A percentile compares a stretch with the other conserved stretches of the same genome.
Evolutionary conservation across 2,329 filamentous ascomycete species (phyloP).

Genomic region (Arachnomyces sp.): DNA sequence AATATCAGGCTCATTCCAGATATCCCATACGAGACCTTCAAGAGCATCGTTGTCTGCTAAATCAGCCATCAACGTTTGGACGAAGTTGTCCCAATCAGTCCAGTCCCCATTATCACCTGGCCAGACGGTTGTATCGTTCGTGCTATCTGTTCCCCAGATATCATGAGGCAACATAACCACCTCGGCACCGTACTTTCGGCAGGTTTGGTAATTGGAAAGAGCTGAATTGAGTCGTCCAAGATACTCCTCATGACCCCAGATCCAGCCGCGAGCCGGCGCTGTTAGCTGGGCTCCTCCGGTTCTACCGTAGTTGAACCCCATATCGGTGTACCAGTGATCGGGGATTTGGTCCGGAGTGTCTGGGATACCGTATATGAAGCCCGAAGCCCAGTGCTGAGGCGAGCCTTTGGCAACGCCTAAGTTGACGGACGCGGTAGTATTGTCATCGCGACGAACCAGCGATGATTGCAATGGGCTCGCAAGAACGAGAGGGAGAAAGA

Average conservation of each 20-base stretch:
- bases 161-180: slow-evolving; percentile 44
- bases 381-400: slow-evolving; percentile 32
- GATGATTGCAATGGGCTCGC: too few relatives aligned
- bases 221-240: slow-evolving; percentile 36
- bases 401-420: slow-evolving; percentile 24
- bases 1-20: slow-evolving; percentile 49
- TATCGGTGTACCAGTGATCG: slow-evolving; percentile 31
- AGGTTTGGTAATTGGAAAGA: slow-evolving; percentile 40
- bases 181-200: slow-evolving; percentile 34
- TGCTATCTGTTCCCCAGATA: slow-evolving; percentile 43
- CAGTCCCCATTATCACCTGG: slow-evolving; percentile 47
- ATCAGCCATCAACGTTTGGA: slow-evolving; percentile 32
- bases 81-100: slow-evolving; percentile 38
- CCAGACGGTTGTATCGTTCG: slow-evolving; percentile 31
- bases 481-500: too few relatives aligned
- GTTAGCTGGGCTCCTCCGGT: slow-evolving; percentile 37
- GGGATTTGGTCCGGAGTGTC: slow-evolving; percentile 33
- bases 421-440: slow-evolving; percentile 18
- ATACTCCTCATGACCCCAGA: slow-evolving; percentile 28
- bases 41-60: slow-evolving; percentile 32
- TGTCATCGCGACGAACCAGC: neutral
- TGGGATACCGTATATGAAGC: slow-evolving; percentile 38
- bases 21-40: slow-evolving; percentile 38
- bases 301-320: slow-evolving; percentile 35
- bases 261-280: slow-evolving; percentile 30